Base-by-base conservation (phyloP, 1,284 basidiomycete species). In the Uromyces viciae-fabae region DNA sequence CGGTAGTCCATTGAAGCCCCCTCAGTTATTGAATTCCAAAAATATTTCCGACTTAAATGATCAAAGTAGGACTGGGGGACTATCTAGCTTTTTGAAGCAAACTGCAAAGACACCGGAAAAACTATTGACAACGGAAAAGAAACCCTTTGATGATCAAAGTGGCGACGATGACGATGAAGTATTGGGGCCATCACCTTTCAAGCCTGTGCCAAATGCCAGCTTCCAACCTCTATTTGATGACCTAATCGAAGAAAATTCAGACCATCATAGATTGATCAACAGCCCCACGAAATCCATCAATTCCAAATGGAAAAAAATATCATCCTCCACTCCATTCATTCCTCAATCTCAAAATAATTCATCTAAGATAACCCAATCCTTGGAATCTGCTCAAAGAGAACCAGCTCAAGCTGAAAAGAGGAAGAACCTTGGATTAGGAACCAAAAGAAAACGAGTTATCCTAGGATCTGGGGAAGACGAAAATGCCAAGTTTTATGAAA, bases 161-260 rank as follows among this genome's bases (percentile, higher is more conserved):
- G 43, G 52, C 52, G 58, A 49, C 22, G 52, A 75, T 17, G 72
- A 81, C 58, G 71, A 74, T 28, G 79, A 81, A 25, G n/a, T 74
- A 22, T 58, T 81, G 25, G 79, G 79, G 15, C 79, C 79, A 43
- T 81, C 79, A 31, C 79, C 79, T 54, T 81, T 80, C 25, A 80
- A 80, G 64, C 77, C 77, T 8, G 40, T 69, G 17, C 43, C 43
- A 28, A 60, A 31, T 25, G 36, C 43, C 28, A 28, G 62, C 28
- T 80, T 80, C 28, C 43, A 31, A 40, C 69, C 66, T 40, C 58
- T 80, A 28, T 80, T 80, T 38, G 77, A 80, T 38, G 77, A 80
- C 19, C 69, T 40, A 38, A 52, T 58, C 31, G 49, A 3, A 22
- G 71, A 73, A n/a, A 40, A 52, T 42, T 49, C 56, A 42, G 40